Percentiles rank a stretch among this genome's conserved stretches.
Conservation (phyloP, 108 stramenopile species). For the Cyclotella atomus region DNA sequence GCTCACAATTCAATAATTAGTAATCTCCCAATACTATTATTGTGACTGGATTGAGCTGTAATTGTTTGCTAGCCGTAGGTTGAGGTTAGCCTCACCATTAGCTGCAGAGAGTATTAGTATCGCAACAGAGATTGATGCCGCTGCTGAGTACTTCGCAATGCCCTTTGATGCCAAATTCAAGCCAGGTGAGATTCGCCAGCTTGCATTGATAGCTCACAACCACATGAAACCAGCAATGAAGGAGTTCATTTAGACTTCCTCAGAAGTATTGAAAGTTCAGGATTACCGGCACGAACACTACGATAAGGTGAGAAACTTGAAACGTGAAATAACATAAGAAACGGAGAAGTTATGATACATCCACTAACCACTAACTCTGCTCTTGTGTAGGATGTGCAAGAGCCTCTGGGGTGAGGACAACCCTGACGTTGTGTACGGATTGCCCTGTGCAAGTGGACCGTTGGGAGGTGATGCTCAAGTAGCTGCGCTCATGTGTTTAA, state of each 20-base stretch:
- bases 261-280: constrained; percentile 42
- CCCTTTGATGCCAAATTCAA: constrained; percentile 20
- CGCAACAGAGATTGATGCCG: background rate
- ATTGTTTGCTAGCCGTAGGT: too few relatives aligned
- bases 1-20: too few relatives aligned
- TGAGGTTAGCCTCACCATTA: too few relatives aligned
- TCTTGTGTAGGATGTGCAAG: constrained; percentile 29
- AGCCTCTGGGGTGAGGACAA: constrained; percentile 32
- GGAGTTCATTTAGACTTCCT: constrained; percentile 32
- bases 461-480: constrained; percentile 50
- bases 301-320: constrained; percentile 3
- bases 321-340: too few relatives aligned
- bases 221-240: constrained; percentile 52
- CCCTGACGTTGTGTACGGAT: constrained; percentile 29
- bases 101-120: too few relatives aligned
- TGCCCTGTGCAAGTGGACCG: constrained; percentile 41
- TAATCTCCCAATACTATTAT: too few relatives aligned
- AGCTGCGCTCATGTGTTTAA: constrained; percentile 38
- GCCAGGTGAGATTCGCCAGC: constrained; percentile 34
- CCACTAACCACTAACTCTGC: too few relatives aligned
- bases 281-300: constrained; percentile 43
- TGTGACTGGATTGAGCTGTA: too few relatives aligned
- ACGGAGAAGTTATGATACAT: too few relatives aligned
- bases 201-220: constrained; percentile 46
- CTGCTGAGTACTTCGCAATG: background rate